These are phyloP conservation scores for Torulaspora indica DNA, from an alignment of 805 yeast species.

Conservation along the genomic window DNA sequence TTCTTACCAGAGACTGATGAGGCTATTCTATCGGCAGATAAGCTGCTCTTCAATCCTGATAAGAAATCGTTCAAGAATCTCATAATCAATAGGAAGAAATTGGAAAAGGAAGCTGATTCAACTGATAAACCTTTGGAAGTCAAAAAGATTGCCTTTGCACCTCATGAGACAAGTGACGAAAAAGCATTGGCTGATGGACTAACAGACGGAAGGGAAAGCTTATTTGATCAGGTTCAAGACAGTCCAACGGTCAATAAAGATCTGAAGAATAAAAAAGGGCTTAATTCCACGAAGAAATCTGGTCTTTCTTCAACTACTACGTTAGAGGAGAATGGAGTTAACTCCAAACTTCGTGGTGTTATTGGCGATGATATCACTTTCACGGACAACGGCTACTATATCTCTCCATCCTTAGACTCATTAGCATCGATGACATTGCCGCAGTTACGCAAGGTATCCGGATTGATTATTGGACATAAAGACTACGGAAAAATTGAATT, in stretches of 20 bases:
- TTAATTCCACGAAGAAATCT: background rate
- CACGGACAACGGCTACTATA: slow-evolving; percentile 80
- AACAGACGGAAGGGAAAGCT: slow-evolving; percentile 6
- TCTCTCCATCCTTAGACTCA: slow-evolving; percentile 67
- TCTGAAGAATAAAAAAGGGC: slow-evolving; percentile 3
- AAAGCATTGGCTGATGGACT: slow-evolving; percentile 4
- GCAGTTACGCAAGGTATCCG: slow-evolving; percentile 57
- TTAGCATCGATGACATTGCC: slow-evolving; percentile 54
- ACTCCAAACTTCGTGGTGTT: slow-evolving; percentile 19
- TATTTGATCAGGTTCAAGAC: slow-evolving; percentile 14
- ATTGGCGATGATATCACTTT: slow-evolving; percentile 41
- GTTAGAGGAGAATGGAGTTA: background rate
- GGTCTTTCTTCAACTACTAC: slow-evolving; percentile 5
- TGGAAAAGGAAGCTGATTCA: slow-evolving; percentile 10
- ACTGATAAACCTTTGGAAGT: slow-evolving; percentile 13
- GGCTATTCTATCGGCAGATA: slow-evolving; percentile 23
- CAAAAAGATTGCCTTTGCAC: slow-evolving; percentile 18
- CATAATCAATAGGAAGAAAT: slow-evolving; percentile 24
- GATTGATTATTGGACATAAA: slow-evolving; percentile 72
- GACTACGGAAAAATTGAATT: slow-evolving; percentile 72
- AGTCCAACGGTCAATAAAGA: slow-evolving; percentile 14
- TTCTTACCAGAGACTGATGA: slow-evolving; percentile 20
- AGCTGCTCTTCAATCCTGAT: slow-evolving; percentile 29
- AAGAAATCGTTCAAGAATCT: slow-evolving; percentile 31
- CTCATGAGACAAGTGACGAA: slow-evolving; percentile 10